Conservation (phyloP, 192 early-diverging fungal species). For the Coemansia furcata region DNA sequence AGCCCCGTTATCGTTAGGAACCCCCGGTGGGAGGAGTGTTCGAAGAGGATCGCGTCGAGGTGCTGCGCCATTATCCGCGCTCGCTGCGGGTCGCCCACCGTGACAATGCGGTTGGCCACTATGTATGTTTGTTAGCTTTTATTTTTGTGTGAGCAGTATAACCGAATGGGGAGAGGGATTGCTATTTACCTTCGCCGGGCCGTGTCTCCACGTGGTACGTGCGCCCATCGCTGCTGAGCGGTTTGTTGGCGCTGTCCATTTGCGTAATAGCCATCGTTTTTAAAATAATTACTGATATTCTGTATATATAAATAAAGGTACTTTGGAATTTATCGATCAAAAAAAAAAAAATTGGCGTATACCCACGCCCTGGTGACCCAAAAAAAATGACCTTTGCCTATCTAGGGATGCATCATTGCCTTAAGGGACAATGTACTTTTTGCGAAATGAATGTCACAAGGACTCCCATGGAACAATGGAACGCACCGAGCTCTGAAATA, state of each 20-base stretch:
- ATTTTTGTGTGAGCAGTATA: neutral
- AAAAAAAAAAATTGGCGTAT: neutral
- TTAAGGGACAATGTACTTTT: too few species aligned
- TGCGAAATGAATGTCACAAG: neutral
- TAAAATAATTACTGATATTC: neutral
- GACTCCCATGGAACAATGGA: too few species aligned
- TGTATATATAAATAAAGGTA: neutral
- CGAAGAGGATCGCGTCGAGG: constrained; percentile 60
- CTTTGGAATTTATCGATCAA: neutral
- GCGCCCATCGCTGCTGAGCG: constrained; percentile 67
- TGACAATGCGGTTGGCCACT: constrained; percentile 83
- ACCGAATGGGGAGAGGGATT: too few species aligned
- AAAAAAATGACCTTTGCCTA: too few species aligned
- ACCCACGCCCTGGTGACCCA: too few species aligned
- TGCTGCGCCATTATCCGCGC: constrained; percentile 62
- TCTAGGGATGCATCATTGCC: too few species aligned
- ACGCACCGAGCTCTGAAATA: neutral
- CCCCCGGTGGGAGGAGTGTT: constrained; percentile 66
- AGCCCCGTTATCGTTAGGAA: constrained; percentile 85
- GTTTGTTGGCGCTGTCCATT: constrained; percentile 74
- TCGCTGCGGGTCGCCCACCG: constrained; percentile 81
- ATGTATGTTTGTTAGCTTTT: neutral
- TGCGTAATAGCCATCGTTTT: constrained; percentile 25
- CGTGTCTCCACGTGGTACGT: constrained; percentile 84
- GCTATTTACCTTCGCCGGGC: constrained; percentile 56